Evolutionary conservation across 352 stramenopile species (phyloP).

Genomic region (Pythium sukuiense): DNA sequence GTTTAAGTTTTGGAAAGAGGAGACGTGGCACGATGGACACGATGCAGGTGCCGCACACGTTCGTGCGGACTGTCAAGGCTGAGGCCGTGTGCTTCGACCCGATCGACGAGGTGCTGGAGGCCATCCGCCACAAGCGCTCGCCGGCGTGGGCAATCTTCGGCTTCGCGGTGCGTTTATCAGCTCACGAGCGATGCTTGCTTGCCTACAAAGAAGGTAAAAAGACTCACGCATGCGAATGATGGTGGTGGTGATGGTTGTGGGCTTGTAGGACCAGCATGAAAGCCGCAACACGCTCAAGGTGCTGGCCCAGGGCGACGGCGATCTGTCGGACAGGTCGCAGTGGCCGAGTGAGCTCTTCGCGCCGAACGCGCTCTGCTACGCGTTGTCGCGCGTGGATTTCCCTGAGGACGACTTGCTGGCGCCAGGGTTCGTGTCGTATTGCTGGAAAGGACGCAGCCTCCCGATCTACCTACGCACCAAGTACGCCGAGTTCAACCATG

Average conservation of each 20-base stretch:
- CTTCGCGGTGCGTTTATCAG: constrained; percentile 55
- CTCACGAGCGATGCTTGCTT: neutral
- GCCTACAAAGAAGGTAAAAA: no score
- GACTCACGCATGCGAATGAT: no score
- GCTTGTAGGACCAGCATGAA: constrained; percentile 62
- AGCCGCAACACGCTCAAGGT: constrained; percentile 82
- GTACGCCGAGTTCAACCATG: constrained; percentile 88
- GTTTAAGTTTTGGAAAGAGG: neutral
- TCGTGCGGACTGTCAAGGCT: constrained; percentile 81
- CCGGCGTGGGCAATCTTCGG: constrained; percentile 75
- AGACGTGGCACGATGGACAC: constrained; percentile 28
- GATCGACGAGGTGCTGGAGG: constrained; percentile 68
- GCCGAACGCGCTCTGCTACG: constrained; percentile 79
- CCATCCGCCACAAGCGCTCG: constrained; percentile 63
- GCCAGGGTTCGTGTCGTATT: constrained; percentile 81
- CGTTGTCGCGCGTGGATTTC: constrained; percentile 70
- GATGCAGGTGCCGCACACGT: constrained; percentile 73
- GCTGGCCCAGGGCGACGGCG: constrained; percentile 61
- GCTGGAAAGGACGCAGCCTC: constrained; percentile 86
- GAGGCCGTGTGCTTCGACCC: constrained; percentile 77
- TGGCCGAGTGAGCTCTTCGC: constrained; percentile 82
- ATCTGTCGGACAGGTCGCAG: constrained; percentile 65
- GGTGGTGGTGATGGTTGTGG: neutral
- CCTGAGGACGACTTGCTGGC: constrained; percentile 62
- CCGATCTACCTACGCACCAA: constrained; percentile 87